Percentiles rank a stretch among this genome's conserved stretches.
Conservation (phyloP, 2,329 filamentous ascomycete species). For the Aureobasidium sp. region DNA sequence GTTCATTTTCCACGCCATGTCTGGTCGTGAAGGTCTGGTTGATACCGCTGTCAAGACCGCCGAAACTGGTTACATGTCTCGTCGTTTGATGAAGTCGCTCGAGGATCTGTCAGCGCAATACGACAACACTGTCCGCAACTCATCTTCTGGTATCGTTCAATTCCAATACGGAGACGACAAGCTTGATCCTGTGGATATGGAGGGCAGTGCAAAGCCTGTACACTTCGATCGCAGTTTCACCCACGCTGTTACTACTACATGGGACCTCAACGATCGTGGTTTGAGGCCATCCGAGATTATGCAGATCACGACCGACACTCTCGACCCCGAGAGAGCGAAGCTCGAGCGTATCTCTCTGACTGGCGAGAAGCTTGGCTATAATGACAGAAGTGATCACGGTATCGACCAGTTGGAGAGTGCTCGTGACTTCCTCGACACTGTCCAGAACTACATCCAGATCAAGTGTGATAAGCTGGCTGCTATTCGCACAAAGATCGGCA, state of each 20-base stretch:
- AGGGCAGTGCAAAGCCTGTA: constrained; percentile 85
- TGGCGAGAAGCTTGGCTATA: constrained; percentile 57
- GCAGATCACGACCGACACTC: constrained; percentile 57
- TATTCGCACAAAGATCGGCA: constrained; percentile 20
- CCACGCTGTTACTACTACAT: constrained; percentile 68
- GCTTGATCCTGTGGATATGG: constrained; percentile 95
- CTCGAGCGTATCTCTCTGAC: constrained; percentile 57
- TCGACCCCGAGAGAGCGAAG: constrained; percentile 61
- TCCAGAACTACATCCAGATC: constrained; percentile 59
- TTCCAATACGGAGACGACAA: constrained; percentile 97
- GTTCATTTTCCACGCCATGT: constrained; percentile 97
- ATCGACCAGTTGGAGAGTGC: constrained; percentile 62
- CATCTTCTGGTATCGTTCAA: constrained; percentile 80
- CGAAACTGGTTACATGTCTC: constrained; percentile 98
- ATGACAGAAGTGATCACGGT: constrained; percentile 57
- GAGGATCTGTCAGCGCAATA: constrained; percentile 93
- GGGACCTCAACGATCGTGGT: constrained; percentile 67
- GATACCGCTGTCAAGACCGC: constrained; percentile 99
- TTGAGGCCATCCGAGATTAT: constrained; percentile 70
- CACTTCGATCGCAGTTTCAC: constrained; percentile 87
- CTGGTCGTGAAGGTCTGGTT: constrained; percentile 93
- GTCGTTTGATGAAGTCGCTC: constrained; percentile 93
- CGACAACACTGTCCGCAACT: constrained; percentile 90
- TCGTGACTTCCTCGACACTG: constrained; percentile 71
- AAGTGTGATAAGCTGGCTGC: constrained; percentile 26